A percentile compares a stretch with the other conserved stretches of the same genome.
phyloP scores from a whole-genome alignment of 192 early-diverging fungal species.

The Phlyctochytrium planicorne region DNA sequence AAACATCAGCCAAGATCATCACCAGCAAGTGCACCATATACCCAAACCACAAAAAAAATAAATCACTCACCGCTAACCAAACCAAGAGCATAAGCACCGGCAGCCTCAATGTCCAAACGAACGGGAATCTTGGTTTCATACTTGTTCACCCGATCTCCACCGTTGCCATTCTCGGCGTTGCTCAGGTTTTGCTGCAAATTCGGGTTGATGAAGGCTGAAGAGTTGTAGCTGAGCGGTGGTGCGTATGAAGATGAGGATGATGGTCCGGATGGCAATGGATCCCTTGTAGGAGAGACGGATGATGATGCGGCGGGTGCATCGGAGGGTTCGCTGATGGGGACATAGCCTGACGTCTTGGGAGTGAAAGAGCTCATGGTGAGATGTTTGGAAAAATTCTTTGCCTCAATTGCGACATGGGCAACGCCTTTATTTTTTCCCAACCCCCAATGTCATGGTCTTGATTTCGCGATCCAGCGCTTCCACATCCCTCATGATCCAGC shows the following conservation, averaged over 20 bases:
- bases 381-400: no score
- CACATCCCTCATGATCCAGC: constrained; percentile 22
- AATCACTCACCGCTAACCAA: constrained; percentile 44
- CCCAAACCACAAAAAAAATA: not conserved
- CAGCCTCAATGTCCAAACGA: constrained; percentile 74
- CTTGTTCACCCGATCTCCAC: constrained; percentile 67
- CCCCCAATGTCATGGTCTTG: constrained; percentile 3
- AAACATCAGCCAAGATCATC: no score
- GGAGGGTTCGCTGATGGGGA: not conserved
- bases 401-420: no score
- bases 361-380: not conserved
- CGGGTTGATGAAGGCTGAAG: not conserved
- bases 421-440: not conserved
- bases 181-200: not conserved
- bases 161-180: not conserved
- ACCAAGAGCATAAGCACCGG: constrained; percentile 65
- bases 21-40: no score
- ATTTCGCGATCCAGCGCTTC: constrained; percentile 31
- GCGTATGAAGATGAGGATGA: not conserved
- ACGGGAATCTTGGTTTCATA: constrained; percentile 72
- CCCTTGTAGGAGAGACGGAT: not conserved
- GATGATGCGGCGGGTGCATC: not conserved
- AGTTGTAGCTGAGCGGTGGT: not conserved
- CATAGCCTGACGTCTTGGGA: not conserved
- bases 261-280: not conserved